Evolutionary conservation across 495 filamentous ascomycete genomes (phyloP).

Genomic region (Thozetella sp.): DNA sequence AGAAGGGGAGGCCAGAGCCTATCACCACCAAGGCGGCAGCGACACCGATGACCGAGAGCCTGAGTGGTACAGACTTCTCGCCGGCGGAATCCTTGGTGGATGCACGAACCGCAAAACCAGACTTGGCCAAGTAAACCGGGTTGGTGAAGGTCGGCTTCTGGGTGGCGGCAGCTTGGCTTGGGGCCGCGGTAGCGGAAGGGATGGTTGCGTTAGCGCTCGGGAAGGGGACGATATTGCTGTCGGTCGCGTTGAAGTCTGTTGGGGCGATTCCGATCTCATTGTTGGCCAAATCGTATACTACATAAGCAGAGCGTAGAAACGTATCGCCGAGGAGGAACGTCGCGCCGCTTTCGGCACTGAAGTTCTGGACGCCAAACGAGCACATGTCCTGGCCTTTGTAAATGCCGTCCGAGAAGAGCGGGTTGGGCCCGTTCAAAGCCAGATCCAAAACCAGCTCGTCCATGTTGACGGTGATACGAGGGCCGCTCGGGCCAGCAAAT

Average conservation of each 20-base stretch:
- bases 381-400: slow-evolving; percentile 64
- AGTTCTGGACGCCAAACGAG: slow-evolving; percentile 76
- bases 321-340: slow-evolving; percentile 88
- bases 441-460: slow-evolving; percentile 75
- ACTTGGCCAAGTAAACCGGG: slow-evolving; percentile 37
- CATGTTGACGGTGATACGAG: slow-evolving; percentile 71
- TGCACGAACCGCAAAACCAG: slow-evolving; percentile 29
- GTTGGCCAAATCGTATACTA: slow-evolving; percentile 90
- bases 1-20: slow-evolving; percentile 40
- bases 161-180: slow-evolving; percentile 36
- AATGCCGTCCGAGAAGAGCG: slow-evolving; percentile 37
- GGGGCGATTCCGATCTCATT: slow-evolving; percentile 85
- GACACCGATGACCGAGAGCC: slow-evolving; percentile 31
- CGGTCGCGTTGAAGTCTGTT: slow-evolving; percentile 82
- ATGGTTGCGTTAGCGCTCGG: slow-evolving; percentile 48
- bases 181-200: slow-evolving; percentile 47
- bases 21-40: slow-evolving; percentile 37
- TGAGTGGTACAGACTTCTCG: slow-evolving; percentile 28
- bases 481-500: slow-evolving; percentile 62
- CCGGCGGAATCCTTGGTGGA: slow-evolving; percentile 3
- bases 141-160: slow-evolving; percentile 24
- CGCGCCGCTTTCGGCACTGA: slow-evolving; percentile 52
- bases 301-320: slow-evolving; percentile 89
- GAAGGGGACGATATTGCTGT: slow-evolving; percentile 53
- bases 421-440: slow-evolving; percentile 41